Base-by-base conservation (phyloP, 257 asterid species). In the Rauvolfia tetraphylla region DNA sequence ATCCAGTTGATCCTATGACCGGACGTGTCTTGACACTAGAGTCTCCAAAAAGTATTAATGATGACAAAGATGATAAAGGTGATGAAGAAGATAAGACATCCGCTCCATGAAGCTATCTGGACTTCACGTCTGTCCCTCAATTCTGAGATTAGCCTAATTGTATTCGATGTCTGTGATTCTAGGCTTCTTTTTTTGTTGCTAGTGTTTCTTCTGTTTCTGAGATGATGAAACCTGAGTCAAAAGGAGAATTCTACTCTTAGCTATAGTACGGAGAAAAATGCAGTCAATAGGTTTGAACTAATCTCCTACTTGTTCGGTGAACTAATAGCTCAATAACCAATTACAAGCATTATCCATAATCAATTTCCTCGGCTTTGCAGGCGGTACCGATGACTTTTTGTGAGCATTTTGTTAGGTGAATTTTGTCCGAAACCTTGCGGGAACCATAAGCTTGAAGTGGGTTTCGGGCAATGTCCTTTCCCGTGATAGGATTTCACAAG, bases 1-100 rank as follows among this genome's bases (percentile, higher is more conserved):
- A 93, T 25, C 91, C 90, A 4, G 81, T 95, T 77, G 88, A 93
- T 85, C 97, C 96, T 5, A 86, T 90, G 92, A 88, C 97, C 2
- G 97, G 97, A 66, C 91, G 88, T n/a, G 75, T 87, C 79, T 58
- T 85, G 53, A 70, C 83, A 15, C 85, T 80, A 34, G 89, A 70
- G 42, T 81, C 72, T 73, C 66, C 83, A 63, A 75, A 66, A 0
- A 65, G 12, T 34, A 79, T 15, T 73, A 66, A 59, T 42, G 57
- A 71, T 34, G 31, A 75, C 41, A 78, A 74, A 72, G 79, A 49
- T 56, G 72, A 81, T 65, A 76, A 84, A 74, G 83, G 23, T 53
- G 86, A 79, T 33, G 85, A 85, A 82, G 83, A 41, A 75, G 86
- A 78, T 42, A 48, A 72, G 62, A 31, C 48, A 63, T 25, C 29